Base-by-base conservation (phyloP, 192 early-diverging fungal genomes). In the Piromyces sp. region DNA sequence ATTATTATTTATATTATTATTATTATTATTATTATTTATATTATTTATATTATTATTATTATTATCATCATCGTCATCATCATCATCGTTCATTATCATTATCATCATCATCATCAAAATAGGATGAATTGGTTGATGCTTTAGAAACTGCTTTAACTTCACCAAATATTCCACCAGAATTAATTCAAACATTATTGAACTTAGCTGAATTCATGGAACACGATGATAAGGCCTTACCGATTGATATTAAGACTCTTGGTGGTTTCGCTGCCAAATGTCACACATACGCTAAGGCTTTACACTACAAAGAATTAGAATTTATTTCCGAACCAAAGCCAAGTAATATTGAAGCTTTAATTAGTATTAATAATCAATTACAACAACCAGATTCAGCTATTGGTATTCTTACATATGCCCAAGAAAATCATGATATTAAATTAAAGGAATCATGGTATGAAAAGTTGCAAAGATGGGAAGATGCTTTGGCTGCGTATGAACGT, bases 201-300 rank as follows among this genome's bases (percentile, higher is more conserved):
- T 89, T 99, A 33, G 96, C 97, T 11, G 97, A 97, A 85, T 97
- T 96, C 81, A 99, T 99, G 97, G 97, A 99, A 87, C 33, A 96
- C 81, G 96, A 99, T 83, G 95, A 97, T 84, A 96, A 96, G 83
- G 90, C 95, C 13, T 87, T 97, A 15, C 96, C 96, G 1, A 98
- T 98, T 82, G 95, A 97, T 81, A 95, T 97, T 79, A 89, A 93
- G 30, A 94, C 93, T 6, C 87, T 99, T 29, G 96, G 95, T 17
- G 87, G 90, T 30, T 98, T 95, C 82, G 97, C 97, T 6, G 89
- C 92, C 80, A 94, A 94, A 81, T 98, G 96, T 82, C 95, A 98
- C 84, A 96, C 97, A 1, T 94, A 94, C 84, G 96, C 97, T 36
- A 98, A 98, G 87, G 97, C 97, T n/a, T 88, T 99, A 79, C 97